Conservation (phyloP, 2,329 filamentous ascomycete species). For the Chaetomiaceae sp. region DNA sequence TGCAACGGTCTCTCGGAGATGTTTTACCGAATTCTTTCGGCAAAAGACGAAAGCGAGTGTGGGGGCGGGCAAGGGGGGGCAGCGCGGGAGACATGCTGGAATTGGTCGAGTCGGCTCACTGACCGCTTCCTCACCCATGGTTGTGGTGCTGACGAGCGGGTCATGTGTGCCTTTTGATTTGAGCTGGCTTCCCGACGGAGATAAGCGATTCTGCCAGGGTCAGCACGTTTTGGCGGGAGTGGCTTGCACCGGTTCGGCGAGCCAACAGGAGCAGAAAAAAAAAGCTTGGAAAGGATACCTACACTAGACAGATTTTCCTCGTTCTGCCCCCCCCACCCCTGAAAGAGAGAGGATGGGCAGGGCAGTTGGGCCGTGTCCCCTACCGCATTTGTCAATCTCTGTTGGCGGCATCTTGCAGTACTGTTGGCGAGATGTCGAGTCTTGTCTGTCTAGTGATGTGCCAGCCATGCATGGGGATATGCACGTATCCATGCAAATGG, state of each 20-base stretch:
- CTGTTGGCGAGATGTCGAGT: conserved; percentile 1
- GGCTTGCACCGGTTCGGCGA: background rate
- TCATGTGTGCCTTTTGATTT: background rate
- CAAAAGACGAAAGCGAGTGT: background rate
- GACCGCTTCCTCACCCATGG: conserved; percentile 6
- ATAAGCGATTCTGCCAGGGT: conserved; percentile 1
- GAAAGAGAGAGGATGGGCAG: too few relatives aligned
- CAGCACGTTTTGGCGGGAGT: background rate
- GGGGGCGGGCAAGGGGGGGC: background rate
- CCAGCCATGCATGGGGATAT: conserved; percentile 11
- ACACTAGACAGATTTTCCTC: too few relatives aligned
- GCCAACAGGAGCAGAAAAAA: too few relatives aligned
- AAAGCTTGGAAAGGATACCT: too few relatives aligned
- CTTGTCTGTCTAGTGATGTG: conserved; percentile 8
- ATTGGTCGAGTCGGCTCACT: background rate
- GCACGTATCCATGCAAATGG: conserved; percentile 14
- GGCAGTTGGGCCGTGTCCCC: background rate
- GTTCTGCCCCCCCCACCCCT: too few relatives aligned
- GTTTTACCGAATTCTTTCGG: background rate
- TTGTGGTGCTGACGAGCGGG: conserved; percentile 2
- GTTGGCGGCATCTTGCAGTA: conserved; percentile 13
- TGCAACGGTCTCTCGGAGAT: too few relatives aligned
- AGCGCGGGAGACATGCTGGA: background rate
- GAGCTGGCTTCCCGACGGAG: background rate
- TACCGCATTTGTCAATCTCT: conserved; percentile 1